A percentile compares a stretch with the other conserved stretches of the same genome.
phyloP scores from a whole-genome alignment of 1,139 yeast genomes.

The Pichia sp. region DNA sequence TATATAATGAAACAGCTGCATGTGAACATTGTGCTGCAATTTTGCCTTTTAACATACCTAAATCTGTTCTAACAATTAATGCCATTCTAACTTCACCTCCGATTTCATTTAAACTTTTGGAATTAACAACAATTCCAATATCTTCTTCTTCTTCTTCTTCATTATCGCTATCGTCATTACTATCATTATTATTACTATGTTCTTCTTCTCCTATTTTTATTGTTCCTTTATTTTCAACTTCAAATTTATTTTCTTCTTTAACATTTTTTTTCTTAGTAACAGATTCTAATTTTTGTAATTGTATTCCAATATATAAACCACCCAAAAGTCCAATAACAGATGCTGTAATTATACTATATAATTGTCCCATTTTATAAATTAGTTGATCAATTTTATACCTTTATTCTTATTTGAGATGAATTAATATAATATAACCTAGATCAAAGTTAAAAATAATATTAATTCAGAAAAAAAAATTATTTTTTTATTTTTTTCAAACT shows the following conservation, averaged over 20 bases:
- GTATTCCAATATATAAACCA: conserved; percentile 6
- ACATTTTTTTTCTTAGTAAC: not conserved
- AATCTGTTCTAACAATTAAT: conserved; percentile 77
- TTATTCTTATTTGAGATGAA: too few relatives aligned
- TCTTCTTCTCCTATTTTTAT: not conserved
- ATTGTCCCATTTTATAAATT: not conserved
- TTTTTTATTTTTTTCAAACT: too few relatives aligned
- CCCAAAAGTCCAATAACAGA: conserved; percentile 4
- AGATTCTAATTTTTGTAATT: not conserved
- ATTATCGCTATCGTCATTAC: conserved; percentile 24
- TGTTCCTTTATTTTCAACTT: not conserved
- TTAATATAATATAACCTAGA: too few relatives aligned
- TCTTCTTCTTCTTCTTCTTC: conserved; percentile 44
- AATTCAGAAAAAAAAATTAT: too few relatives aligned
- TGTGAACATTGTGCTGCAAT: conserved; percentile 97
- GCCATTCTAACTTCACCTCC: conserved; percentile 88
- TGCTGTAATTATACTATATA: not conserved
- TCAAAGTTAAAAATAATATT: too few relatives aligned
- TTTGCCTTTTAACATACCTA: conserved; percentile 92
- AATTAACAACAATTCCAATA: conserved; percentile 35
- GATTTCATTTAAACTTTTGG: conserved; percentile 49
- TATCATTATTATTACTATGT: conserved; percentile 15
- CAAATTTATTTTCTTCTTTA: not conserved
- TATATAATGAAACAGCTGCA: conserved; percentile 90
- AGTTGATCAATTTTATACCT: too few relatives aligned